Evolutionary conservation across 225 moss, liverwort and hornwort species (phyloP).

Genomic region (Neckera pumila): DNA sequence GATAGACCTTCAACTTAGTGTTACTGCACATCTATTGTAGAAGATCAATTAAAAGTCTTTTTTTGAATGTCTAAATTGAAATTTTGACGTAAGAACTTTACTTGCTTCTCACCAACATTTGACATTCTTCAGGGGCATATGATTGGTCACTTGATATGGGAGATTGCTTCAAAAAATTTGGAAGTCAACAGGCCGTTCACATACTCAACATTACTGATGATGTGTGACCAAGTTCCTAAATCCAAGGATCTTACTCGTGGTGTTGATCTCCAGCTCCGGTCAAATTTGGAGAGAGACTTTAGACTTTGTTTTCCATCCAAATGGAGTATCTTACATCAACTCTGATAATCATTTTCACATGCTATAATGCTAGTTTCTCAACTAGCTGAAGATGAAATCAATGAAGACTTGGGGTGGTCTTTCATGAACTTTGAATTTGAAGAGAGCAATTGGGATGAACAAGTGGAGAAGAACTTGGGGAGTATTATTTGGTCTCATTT

Average conservation of each 20-base stretch:
- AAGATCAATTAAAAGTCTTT: too few relatives aligned
- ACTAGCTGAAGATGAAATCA: background rate
- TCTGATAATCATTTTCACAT: background rate
- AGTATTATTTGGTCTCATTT: background rate
- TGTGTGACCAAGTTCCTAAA: background rate
- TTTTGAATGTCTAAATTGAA: too few relatives aligned
- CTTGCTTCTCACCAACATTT: background rate
- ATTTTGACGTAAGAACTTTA: too few relatives aligned
- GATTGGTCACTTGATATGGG: too few relatives aligned
- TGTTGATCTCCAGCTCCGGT: rapidly evolving
- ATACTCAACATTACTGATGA: background rate
- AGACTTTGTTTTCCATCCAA: background rate
- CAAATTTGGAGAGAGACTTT: background rate
- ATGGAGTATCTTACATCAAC: background rate
- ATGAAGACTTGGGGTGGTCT: rapidly evolving
- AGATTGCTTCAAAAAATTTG: background rate
- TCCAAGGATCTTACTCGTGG: rapidly evolving
- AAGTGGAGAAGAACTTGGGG: background rate
- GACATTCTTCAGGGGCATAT: background rate
- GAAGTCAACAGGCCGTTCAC: background rate
- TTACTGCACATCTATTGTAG: too few relatives aligned
- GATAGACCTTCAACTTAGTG: too few relatives aligned
- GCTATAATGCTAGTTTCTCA: background rate
- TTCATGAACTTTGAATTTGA: rapidly evolving
- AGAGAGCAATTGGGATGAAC: rapidly evolving